Evolutionary conservation across 305 asterid species (phyloP), one percentile per base, ranked within the genome.

Genomic region (Solanum aculeatissimum): DNA sequence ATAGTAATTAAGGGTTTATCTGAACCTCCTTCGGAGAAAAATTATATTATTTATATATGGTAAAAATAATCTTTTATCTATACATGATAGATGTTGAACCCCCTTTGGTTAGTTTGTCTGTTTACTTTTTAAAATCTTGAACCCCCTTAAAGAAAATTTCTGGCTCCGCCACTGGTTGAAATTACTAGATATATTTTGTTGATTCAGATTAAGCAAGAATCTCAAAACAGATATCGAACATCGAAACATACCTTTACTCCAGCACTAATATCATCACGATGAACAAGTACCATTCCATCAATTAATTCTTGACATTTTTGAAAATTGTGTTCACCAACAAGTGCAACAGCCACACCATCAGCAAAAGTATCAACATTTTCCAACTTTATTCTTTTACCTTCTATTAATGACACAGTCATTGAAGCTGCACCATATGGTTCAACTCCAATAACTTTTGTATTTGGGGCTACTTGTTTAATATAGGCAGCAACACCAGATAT

Each of bases 281-380:
- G 84, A 77, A 95, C 99, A 84, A 95, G 94, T 89, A 95, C 97
- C 58, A 94, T 89, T 47, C 98, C 98, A 80, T 94, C 98, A 58
- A 95, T 51, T 83, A 95, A 88, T 81, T 95, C 95, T 85, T 85
- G 89, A 87, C 98, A 93, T 40, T 94, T 83, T 19, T 91, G 92
- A 75, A 88, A 94, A 80, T 93, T 93, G 86, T 94, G 97, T 85
- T 90, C 93, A 38, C 98, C 98, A 35, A 95, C 97, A 32, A 87
- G 96, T 86, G 91, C 92, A 58, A 95, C 97, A 42, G 98, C 98
- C 16, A 95, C 98, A 62, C 98, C 98, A 88, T 94, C 98, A 15
- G 97, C 97, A 89, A 95, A 95, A 84, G 96, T 97, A 40, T 97
- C 98, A n/a, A 92, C 98, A 85, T 95, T 98, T 84, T 90, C 97